These are phyloP conservation scores for Waltiozyma solani DNA, from an alignment of 1,139 yeast species.

Conservation along the genomic window DNA sequence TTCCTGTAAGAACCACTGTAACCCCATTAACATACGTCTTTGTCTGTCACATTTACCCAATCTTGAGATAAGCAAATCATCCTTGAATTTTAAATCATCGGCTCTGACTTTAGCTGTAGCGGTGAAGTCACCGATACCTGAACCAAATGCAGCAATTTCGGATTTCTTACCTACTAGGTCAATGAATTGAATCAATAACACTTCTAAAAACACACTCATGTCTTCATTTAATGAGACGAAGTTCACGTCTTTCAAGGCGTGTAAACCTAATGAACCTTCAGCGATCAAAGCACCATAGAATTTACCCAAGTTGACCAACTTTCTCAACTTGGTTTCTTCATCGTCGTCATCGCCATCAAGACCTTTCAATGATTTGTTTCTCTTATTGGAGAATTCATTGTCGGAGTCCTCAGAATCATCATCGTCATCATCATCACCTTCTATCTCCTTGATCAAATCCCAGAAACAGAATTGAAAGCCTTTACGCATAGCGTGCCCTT, in stretches of 20 bases:
- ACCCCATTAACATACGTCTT: conserved; percentile 53
- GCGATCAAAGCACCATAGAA: conserved; percentile 69
- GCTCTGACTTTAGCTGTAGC: conserved; percentile 20
- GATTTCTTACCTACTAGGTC: conserved; percentile 59
- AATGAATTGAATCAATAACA: conserved; percentile 57
- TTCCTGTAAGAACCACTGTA: conserved; percentile 57
- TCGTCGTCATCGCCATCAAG: conserved; percentile 14
- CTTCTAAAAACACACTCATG: conserved; percentile 60
- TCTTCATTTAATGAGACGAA: conserved; percentile 65
- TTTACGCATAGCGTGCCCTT: conserved; percentile 61
- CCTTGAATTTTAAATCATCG: conserved; percentile 38
- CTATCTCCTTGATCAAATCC: conserved; percentile 77
- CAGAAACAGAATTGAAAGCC: conserved; percentile 84
- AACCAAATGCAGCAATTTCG: conserved; percentile 40
- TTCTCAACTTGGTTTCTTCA: conserved; percentile 43
- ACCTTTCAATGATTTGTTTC: no score
- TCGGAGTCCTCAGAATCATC: conserved; percentile 13
- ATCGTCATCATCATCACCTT: conserved; percentile 35
- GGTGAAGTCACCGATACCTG: conserved; percentile 29
- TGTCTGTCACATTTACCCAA: conserved; percentile 57
- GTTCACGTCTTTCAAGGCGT: conserved; percentile 62
- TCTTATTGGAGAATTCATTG: conserved; percentile 18
- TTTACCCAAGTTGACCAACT: conserved; percentile 64
- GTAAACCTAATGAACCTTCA: conserved; percentile 65
- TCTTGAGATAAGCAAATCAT: conserved; percentile 41